These are phyloP conservation scores for Podospora anserina DNA, from an alignment of 495 filamentous ascomycete genomes.

Conservation along the genomic window DNA sequence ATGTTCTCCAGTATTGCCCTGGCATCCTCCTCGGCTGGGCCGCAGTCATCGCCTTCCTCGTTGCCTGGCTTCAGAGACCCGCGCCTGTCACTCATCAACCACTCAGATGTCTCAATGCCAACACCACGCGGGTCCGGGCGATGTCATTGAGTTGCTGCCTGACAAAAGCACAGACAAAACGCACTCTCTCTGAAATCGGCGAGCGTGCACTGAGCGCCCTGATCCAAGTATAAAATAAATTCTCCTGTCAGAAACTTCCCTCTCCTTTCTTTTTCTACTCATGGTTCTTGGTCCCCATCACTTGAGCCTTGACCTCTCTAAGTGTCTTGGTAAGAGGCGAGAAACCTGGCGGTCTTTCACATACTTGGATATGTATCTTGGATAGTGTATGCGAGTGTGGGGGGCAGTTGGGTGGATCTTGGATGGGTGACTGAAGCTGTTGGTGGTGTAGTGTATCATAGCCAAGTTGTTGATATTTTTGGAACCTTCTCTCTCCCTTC, in stretches of 20 bases:
- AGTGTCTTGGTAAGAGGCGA: neutral
- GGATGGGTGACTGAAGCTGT: neutral
- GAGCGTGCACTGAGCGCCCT: neutral
- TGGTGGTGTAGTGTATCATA: neutral
- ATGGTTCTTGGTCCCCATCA: neutral
- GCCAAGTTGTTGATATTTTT: neutral
- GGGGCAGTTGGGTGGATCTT: neutral
- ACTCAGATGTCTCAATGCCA: neutral
- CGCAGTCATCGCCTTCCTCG: neutral
- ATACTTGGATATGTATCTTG: neutral
- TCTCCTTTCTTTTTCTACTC: neutral
- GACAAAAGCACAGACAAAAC: neutral
- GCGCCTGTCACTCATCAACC: neutral
- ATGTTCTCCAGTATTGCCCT: too few relatives aligned
- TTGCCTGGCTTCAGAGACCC: neutral
- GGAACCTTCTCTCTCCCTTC: neutral
- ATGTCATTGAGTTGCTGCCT: neutral
- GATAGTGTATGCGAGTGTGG: neutral
- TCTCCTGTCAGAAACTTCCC: neutral
- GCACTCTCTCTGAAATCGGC: neutral
- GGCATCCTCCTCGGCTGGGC: neutral
- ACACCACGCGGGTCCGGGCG: neutral
- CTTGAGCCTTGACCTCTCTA: neutral
- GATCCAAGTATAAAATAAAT: neutral
- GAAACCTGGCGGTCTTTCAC: neutral